Percentiles rank a stretch among this genome's conserved stretches.
These are phyloP conservation scores for Aurantiochytrium sp. DNA, from an alignment of 108 stramenopile genomes.

Conservation along the genomic window DNA sequence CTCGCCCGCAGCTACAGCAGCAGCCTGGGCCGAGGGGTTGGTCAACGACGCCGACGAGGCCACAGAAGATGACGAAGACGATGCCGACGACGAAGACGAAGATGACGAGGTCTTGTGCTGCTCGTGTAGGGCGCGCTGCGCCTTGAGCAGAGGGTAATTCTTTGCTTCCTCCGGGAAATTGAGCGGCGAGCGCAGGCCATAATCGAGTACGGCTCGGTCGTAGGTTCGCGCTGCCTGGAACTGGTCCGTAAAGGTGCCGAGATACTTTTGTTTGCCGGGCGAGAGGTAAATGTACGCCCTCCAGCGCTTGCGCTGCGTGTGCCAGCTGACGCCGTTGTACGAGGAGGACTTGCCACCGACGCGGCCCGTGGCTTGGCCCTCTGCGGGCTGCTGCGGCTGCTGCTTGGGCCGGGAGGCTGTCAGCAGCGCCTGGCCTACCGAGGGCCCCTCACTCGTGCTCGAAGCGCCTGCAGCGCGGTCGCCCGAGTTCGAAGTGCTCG, in stretches of 20 bases:
- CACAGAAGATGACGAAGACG: too few species aligned
- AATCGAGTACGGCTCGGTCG: background rate
- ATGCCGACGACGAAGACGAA: too few species aligned
- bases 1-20: background rate
- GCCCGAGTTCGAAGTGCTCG: too few species aligned
- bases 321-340: background rate
- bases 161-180: background rate
- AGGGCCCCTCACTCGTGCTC: too few species aligned
- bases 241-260: background rate
- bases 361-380: background rate
- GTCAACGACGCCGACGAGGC: too few species aligned
- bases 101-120: background rate
- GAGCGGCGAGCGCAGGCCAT: background rate
- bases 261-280: conserved; percentile 24
- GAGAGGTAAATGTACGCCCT: conserved; percentile 13
- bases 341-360: background rate
- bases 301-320: conserved; percentile 31
- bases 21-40: too few species aligned
- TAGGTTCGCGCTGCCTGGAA: background rate
- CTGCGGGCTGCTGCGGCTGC: too few species aligned
- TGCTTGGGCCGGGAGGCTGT: too few species aligned
- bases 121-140: background rate
- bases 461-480: too few species aligned
- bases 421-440: too few species aligned
- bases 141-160: background rate